These are phyloP conservation scores for Hemileccinum hortonii DNA, from an alignment of 1,284 basidiomycete species.

Conservation along the genomic window DNA sequence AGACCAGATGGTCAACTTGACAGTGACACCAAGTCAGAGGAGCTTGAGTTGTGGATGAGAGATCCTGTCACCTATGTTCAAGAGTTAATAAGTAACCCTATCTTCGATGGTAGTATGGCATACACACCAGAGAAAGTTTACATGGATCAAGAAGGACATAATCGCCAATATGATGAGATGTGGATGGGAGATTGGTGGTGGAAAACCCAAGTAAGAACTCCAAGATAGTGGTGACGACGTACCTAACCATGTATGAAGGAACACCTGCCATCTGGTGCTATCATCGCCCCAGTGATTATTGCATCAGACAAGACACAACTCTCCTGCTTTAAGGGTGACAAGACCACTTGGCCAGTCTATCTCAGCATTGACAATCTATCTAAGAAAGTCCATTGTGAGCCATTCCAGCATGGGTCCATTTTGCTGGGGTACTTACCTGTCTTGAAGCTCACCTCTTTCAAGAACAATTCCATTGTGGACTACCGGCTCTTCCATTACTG, in stretches of 20 bases:
- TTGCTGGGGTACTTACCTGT: constrained; percentile 25
- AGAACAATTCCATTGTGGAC: not conserved
- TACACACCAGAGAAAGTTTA: constrained; percentile 25
- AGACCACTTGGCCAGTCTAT: no score
- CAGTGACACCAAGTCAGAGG: not conserved
- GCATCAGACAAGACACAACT: constrained; percentile 13
- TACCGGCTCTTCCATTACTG: constrained; percentile 27
- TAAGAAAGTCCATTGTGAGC: no score
- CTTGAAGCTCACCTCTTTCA: constrained; percentile 10
- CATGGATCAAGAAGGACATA: not conserved
- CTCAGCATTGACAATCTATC: no score
- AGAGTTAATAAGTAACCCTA: constrained; percentile 35
- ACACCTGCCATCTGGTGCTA: no score
- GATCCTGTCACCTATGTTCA: constrained; percentile 34
- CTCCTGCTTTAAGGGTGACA: no score
- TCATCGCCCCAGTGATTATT: constrained; percentile 13
- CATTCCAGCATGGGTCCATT: not conserved
- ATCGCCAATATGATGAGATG: constrained; percentile 6
- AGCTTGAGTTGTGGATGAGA: constrained; percentile 31
- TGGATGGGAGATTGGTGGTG: constrained; percentile 14
- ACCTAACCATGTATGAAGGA: no score
- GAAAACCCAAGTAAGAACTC: constrained; percentile 13
- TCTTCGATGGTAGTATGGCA: constrained; percentile 22
- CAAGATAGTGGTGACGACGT: no score
- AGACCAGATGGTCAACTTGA: no score